Conservation (phyloP, 2,329 filamentous ascomycete genomes). For the Dactylellina sp. region DNA sequence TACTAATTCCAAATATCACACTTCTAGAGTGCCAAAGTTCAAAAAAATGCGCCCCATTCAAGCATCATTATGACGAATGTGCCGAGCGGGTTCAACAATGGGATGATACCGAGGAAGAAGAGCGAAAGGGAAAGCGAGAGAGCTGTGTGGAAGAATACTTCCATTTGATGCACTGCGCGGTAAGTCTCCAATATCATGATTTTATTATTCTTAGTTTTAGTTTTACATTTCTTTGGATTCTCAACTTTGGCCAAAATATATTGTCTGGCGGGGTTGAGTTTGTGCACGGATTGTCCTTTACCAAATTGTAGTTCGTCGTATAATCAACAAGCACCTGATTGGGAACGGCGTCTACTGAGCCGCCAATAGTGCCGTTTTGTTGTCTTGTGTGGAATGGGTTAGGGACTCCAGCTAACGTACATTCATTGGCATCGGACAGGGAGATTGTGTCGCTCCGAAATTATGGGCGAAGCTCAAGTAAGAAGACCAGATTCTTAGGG, state of each 20-base stretch:
- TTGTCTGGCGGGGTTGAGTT: too few species aligned
- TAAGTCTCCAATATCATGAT: conserved; percentile 60
- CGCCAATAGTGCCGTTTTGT: too few species aligned
- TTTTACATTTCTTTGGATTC: background rate
- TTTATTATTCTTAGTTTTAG: background rate
- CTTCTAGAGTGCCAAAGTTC: conserved; percentile 86
- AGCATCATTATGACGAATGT: conserved; percentile 99
- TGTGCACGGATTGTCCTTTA: too few species aligned
- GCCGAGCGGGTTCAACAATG: conserved; percentile 83
- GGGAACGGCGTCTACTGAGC: too few species aligned
- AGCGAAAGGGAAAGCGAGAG: conserved; percentile 80
- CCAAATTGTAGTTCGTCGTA: too few species aligned
- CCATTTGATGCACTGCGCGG: conserved; percentile 97
- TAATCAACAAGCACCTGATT: too few species aligned
- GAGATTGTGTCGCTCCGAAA: conserved; percentile 91
- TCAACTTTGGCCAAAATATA: too few species aligned
- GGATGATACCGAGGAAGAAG: conserved; percentile 72
- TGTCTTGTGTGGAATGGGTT: background rate
- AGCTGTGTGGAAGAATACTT: conserved; percentile 99
- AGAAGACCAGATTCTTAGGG: conserved; percentile 59
- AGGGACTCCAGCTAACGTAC: conserved; percentile 7
- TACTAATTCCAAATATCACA: conserved; percentile 13
- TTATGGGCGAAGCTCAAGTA: conserved; percentile 94
- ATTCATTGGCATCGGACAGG: conserved; percentile 11
- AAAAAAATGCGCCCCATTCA: conserved; percentile 82